Base-by-base conservation (phyloP, 2,329 filamentous ascomycete genomes). In the Aspergillus thermomutatus region DNA sequence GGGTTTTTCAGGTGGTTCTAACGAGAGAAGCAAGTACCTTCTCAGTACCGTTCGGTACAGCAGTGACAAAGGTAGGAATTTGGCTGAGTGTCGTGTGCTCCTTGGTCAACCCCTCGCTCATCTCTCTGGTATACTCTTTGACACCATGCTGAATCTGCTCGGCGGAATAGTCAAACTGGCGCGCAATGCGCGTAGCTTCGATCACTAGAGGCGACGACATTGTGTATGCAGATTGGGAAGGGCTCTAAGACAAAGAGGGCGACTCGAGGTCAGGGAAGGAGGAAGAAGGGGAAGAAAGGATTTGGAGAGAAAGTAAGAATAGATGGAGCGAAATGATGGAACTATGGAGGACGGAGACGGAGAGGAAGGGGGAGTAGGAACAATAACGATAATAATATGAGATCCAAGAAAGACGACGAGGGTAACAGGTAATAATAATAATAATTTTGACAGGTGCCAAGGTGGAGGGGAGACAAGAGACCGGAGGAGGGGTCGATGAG, bases 11-110 rank as follows among this genome's bases (percentile, higher is more conserved):
- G 27, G 27, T 31, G 53, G 10, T n/a, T 49, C 48, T 4, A 34
- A 31, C 56, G 34, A 27, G 31, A 37, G 31, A 28, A 27, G 48
- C 46, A 41, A 66, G 67, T 78, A 93, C 92, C 87, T 97, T 96
- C 79, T 99, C 94, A 3, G 92, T 97, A 67, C 94, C 94, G 83
- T 97, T 94, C 71, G 94, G 94, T 27, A 97, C 92, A 37, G 86
- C 88, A 1, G 94, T 97, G 64, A 99, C 93, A 76, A 96, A 99
- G 45, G 92, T 96, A 7, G 94, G 94, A 69, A 99, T 97, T 79
- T 97, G 94, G 78, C 90, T 93, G 79, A 99, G 78, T 65, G 88
- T 92, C 31, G 90, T 88, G 60, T 87, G 88, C 66, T 92, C 86
- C 68, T 87, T 86, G 58, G 85, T 78, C 64, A 97, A 79, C 27